Evolutionary conservation across 1,284 basidiomycete species (phyloP).

Genomic region (Inonotus obliquus): DNA sequence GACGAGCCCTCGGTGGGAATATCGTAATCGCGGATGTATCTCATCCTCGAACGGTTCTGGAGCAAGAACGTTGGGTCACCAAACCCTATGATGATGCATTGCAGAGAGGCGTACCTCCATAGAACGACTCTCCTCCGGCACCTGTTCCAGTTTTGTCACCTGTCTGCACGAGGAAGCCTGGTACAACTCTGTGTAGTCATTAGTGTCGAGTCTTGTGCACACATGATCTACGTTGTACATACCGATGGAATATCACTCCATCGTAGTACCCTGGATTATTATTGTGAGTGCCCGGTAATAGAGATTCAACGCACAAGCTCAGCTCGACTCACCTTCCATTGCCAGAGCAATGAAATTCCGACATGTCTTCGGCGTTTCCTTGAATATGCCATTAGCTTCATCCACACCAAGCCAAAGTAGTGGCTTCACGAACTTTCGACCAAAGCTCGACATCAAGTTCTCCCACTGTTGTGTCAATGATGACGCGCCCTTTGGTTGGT

Average conservation of each 20-base stretch:
- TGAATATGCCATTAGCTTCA: constrained; percentile 2
- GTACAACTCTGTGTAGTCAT: constrained; percentile 54
- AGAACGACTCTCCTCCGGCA: constrained; percentile 87
- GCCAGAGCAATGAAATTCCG: constrained; percentile 88
- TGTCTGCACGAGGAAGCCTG: constrained; percentile 88
- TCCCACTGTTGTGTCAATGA: constrained; percentile 86
- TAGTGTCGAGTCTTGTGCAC: background rate
- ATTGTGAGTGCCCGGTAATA: background rate
- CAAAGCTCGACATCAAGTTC: constrained; percentile 95
- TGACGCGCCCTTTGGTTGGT: constrained; percentile 81
- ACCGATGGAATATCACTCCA: constrained; percentile 89
- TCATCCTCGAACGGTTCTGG: constrained; percentile 88
- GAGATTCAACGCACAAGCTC: constrained; percentile 2
- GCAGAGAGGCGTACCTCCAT: constrained; percentile 59
- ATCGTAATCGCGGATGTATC: constrained; percentile 86
- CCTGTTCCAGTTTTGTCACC: constrained; percentile 95
- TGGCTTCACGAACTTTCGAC: constrained; percentile 60
- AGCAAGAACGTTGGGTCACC: background rate
- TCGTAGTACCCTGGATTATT: constrained; percentile 83
- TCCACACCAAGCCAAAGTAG: background rate
- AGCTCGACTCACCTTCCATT: constrained; percentile 73
- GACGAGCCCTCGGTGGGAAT: constrained; percentile 82
- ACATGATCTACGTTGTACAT: constrained; percentile 23
- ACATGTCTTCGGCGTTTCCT: constrained; percentile 92
- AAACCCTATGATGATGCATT: background rate